A percentile compares a stretch with the other conserved stretches of the same genome.
phyloP scores from a whole-genome alignment of 2,329 filamentous ascomycete species.

The Sporothrix globosa region DNA sequence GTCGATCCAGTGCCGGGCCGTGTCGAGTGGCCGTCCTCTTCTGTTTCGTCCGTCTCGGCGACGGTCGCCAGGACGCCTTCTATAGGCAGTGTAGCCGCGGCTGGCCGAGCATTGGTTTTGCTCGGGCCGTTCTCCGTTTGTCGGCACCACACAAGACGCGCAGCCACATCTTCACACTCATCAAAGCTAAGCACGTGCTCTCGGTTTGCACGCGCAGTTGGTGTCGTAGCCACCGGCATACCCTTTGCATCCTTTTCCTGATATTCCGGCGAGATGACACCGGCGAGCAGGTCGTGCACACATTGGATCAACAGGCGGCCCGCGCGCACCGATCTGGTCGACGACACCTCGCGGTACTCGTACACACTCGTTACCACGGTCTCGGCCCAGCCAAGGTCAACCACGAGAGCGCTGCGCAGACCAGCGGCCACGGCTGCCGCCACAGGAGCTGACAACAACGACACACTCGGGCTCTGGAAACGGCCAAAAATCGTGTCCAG shows the following conservation, averaged over 20 bases:
- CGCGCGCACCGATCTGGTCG: slow-evolving; percentile 71
- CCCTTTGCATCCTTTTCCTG: slow-evolving; percentile 40
- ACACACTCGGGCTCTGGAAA: slow-evolving; percentile 79
- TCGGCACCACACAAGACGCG: slow-evolving; percentile 77
- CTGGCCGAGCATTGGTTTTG: slow-evolving; percentile 36
- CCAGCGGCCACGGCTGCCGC: slow-evolving; percentile 78
- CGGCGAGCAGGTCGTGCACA: slow-evolving; percentile 67
- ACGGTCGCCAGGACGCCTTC: slow-evolving; percentile 54
- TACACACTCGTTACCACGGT: slow-evolving; percentile 84
- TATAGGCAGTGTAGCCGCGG: slow-evolving; percentile 29
- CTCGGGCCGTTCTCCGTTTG: slow-evolving; percentile 40
- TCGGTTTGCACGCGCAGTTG: not conserved
- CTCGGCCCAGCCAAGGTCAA: slow-evolving; percentile 93
- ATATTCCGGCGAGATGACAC: slow-evolving; percentile 36
- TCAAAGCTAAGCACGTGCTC: slow-evolving; percentile 63
- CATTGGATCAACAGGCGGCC: slow-evolving; percentile 72
- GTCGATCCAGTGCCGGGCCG: slow-evolving; percentile 32
- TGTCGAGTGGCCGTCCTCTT: slow-evolving; percentile 34
- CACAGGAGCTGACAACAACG: slow-evolving; percentile 75
- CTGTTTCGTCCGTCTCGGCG: slow-evolving; percentile 60
- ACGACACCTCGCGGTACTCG: slow-evolving; percentile 81
- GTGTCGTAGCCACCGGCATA: not conserved
- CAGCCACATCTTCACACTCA: slow-evolving; percentile 78
- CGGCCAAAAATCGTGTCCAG: slow-evolving; percentile 78
- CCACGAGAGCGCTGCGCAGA: slow-evolving; percentile 78